These are phyloP conservation scores for Conticribra guillardii DNA, from an alignment of 108 stramenopile species.

Conservation along the genomic window DNA sequence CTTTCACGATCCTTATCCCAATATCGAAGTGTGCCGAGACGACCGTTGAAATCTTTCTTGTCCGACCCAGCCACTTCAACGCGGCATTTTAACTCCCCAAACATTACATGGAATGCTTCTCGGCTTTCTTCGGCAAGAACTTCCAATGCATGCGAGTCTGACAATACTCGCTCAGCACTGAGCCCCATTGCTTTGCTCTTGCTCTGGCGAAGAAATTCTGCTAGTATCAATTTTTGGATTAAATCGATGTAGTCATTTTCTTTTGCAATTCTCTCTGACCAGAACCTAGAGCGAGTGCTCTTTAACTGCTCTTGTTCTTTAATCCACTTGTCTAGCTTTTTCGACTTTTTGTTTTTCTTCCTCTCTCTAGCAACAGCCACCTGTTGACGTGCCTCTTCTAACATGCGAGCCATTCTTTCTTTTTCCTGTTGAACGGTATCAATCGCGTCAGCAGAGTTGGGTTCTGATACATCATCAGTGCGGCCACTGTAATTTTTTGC, in stretches of 20 bases:
- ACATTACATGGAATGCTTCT: conserved; percentile 23
- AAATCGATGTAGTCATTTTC: conserved; percentile 34
- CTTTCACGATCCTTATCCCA: conserved; percentile 38
- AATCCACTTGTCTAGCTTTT: conserved; percentile 33
- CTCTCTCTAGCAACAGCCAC: conserved; percentile 24
- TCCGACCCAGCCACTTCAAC: conserved; percentile 42
- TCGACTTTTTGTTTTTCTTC: conserved; percentile 36
- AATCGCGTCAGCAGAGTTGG: neutral
- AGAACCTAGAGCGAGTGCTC: conserved; percentile 24
- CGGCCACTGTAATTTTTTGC: too few relatives aligned
- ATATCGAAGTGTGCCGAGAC: conserved; percentile 40
- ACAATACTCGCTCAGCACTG: conserved; percentile 14
- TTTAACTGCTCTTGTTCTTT: conserved; percentile 32
- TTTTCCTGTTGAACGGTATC: conserved; percentile 19
- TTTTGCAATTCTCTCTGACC: conserved; percentile 25
- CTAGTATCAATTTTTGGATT: conserved; percentile 27
- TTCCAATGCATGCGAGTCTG: conserved; percentile 20
- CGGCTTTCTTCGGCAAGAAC: conserved; percentile 10
- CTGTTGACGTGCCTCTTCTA: conserved; percentile 24
- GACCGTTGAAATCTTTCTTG: conserved; percentile 45
- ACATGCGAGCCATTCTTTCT: conserved; percentile 17
- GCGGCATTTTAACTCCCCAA: conserved; percentile 29
- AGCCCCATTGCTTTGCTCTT: conserved; percentile 27
- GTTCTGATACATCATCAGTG: too few relatives aligned
- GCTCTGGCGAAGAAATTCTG: conserved; percentile 46